Evolutionary conservation across 805 yeast species (phyloP), one percentile per base, ranked within the genome.

Genomic region (Starmerella cellae): DNA sequence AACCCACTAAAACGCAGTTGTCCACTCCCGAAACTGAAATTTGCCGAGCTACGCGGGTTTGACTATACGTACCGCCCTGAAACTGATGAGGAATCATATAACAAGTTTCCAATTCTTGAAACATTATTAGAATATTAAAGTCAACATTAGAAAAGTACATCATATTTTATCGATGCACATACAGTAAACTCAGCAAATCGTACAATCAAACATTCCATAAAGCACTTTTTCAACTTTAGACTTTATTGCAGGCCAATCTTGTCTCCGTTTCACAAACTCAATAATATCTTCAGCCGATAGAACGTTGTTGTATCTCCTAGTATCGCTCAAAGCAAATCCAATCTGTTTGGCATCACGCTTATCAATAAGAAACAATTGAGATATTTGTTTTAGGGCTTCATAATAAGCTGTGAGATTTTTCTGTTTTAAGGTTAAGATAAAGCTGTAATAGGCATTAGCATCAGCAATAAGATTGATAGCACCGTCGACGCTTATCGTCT

Each of bases 221-320:
- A 91, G 82, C n/a, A 83, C 87, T 58, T 79, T 83, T 60, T 88
- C 97, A 9, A 88, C 96, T 45, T 80, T 81, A 47, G 70, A 67
- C 50, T 75, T 79, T 22, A 88, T 80, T 29, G 64, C 55, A 0
- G 71, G 62, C 98, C 98, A 88, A 59, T 88, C 98, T 29, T 77
- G 71, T 43, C 98, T 67, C 47, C 94, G 66, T 51, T 82, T 85
- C 4, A 85, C 91, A 61, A 87, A 81, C 56, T 83, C 94, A 55
- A 83, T 82, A n/a, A 88, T 79, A 52, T 88, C 98, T 53, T 91
- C 97, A 36, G 93, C 94, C 23, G 78, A 74, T 55, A 88, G 80
- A 4, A 88, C 75, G 1, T 96, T 95, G 51, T 84, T 80, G 60
- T 84, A 91, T 54, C 87, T 73, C 40, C 81, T 75, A 50, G 84